Conservation (phyloP, 1,284 basidiomycete species). For the Testicularia cyperi region DNA sequence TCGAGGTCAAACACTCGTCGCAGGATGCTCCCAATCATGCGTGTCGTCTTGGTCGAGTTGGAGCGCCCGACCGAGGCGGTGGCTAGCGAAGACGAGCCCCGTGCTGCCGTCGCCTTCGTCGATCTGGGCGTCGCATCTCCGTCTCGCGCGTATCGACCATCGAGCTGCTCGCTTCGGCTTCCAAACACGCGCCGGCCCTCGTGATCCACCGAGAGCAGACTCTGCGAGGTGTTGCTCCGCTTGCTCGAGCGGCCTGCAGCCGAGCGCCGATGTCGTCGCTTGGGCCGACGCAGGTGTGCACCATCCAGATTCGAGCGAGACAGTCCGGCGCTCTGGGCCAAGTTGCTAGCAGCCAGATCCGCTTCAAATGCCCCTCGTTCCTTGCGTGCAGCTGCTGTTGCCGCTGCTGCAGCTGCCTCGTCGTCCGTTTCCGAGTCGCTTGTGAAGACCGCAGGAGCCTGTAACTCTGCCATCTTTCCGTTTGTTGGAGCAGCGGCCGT, state of each 20-base stretch:
- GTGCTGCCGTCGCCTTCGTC: constrained; percentile 8
- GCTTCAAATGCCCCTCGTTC: constrained; percentile 3
- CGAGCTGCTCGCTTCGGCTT: neutral
- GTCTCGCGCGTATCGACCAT: constrained; percentile 3
- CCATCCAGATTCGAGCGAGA: constrained; percentile 4
- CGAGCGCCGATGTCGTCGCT: constrained; percentile 26
- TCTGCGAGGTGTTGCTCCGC: constrained; percentile 37
- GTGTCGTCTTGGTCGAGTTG: constrained; percentile 24
- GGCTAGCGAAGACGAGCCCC: no score
- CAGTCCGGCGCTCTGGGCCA: constrained; percentile 34
- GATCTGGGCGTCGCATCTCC: constrained; percentile 17
- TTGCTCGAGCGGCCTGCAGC: constrained; percentile 33
- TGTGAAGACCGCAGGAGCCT: constrained; percentile 25
- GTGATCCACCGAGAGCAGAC: constrained; percentile 23
- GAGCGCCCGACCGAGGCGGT: no score
- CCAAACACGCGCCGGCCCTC: constrained; percentile 9
- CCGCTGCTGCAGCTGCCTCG: neutral
- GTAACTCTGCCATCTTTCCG: no score
- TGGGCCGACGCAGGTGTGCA: constrained; percentile 17
- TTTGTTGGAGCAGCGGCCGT: constrained; percentile 4
- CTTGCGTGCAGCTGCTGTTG: neutral
- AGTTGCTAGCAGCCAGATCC: constrained; percentile 28
- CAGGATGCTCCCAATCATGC: constrained; percentile 32
- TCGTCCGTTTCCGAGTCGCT: constrained; percentile 23
- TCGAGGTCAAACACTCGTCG: constrained; percentile 36